Evolutionary conservation across 176 grass and related monocot genomes (phyloP), one percentile per base, ranked within the genome.

Genomic region (Poa pratensis): DNA sequence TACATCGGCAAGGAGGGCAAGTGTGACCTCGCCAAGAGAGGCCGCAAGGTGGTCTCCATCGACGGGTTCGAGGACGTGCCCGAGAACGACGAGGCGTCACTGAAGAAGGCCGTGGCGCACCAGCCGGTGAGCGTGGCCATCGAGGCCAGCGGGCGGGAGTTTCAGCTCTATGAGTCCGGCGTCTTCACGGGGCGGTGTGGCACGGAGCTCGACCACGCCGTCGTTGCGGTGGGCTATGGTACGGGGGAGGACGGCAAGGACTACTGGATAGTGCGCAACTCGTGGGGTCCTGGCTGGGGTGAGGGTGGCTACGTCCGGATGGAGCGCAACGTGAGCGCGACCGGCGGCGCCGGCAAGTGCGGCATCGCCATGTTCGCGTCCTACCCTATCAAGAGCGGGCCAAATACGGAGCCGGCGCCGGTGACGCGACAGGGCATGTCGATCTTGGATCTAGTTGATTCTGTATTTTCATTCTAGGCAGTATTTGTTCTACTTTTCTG

Each of bases 201-300:
- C 30, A 93, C 88, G 6, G 11, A 52, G 48, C 81, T 93, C 0
- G 94, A 93, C 73, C 94, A 93, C 9, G 94, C 81, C 55, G 94
- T 93, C 0, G 65, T 88, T 0, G 94, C 89, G 0, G 84, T 93
- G 1, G 91, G 94, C 2, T 96, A 96, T 35, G 91, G 82, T 76
- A 87, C 86, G 6, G 17, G 50, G 9, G 74, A 48, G 3, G n/a
- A 54, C 15, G 89, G 89, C 18, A 28, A 66, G 51, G 84, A 81
- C 61, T 96, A 82, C 84, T 96, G 91, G 94, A 67, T 83, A 0
- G 89, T 96, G 20, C 92, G 82, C 81, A 96, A 96, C 82, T 96
- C 94, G 13, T 96, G 94, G 94, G 91, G 89, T 1, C 40, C 77
- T 2, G 76, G 87, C 69, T 92, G 84, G 91, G 91, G 89, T 3